Evolutionary conservation across 257 asterid species (phyloP).

Genomic region (Cruciata laevipes): DNA sequence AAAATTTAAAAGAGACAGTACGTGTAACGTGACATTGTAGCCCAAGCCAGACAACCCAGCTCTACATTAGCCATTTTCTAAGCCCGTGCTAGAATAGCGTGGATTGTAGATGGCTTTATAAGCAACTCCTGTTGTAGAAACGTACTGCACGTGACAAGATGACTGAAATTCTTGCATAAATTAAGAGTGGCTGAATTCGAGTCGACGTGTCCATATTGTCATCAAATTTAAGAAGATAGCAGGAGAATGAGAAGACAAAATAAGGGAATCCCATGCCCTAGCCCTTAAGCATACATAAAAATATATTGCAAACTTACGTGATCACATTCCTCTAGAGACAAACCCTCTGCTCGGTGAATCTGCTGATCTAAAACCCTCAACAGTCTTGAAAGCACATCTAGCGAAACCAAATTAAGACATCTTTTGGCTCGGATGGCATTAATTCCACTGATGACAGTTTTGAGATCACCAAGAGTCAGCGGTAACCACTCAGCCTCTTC

Average conservation of each 20-base stretch:
- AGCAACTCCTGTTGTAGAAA: not conserved
- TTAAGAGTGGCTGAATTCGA: not conserved
- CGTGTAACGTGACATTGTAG: not conserved
- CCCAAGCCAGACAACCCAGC: not conserved
- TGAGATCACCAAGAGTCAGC: conserved; percentile 65
- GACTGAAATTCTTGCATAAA: not conserved
- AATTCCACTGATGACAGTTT: conserved; percentile 64
- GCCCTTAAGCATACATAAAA: not conserved
- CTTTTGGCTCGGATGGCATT: conserved; percentile 67
- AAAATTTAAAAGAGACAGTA: not conserved
- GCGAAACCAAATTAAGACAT: conserved; percentile 61
- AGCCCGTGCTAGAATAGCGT: not conserved
- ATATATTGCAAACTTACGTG: conserved; percentile 48
- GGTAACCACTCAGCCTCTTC: conserved; percentile 82
- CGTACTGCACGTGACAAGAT: not conserved
- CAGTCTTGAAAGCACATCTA: conserved; percentile 62
- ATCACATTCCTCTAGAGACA: conserved; percentile 72
- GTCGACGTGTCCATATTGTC: not conserved
- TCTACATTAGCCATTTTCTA: not conserved
- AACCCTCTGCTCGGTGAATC: conserved; percentile 95
- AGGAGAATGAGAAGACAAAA: not conserved
- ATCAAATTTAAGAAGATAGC: not conserved
- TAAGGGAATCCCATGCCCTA: not conserved
- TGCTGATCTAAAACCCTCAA: conserved; percentile 83
- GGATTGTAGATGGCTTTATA: not conserved